Percentiles rank a stretch among this genome's conserved stretches.
Conservation (phyloP, 2,329 filamentous ascomycete genomes). For the Fusarium succisae region DNA sequence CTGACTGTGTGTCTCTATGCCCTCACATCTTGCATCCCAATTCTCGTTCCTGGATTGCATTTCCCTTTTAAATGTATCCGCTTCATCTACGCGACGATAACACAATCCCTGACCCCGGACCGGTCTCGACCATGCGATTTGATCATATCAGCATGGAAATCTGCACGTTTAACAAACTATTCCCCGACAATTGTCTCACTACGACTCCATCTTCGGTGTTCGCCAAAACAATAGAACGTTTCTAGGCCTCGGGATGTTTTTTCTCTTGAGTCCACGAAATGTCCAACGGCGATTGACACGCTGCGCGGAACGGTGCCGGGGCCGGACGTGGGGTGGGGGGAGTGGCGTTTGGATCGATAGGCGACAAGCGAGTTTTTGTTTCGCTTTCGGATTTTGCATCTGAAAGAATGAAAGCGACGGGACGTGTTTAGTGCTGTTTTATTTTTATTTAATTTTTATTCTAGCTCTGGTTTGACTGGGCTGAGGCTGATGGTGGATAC, state of each 20-base stretch:
- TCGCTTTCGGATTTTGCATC: constrained; percentile 17
- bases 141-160: background rate
- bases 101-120: background rate
- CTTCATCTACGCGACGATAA: background rate
- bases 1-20: background rate
- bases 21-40: constrained; percentile 1
- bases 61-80: background rate
- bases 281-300: background rate
- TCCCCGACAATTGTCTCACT: background rate
- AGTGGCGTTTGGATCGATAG: constrained; percentile 21
- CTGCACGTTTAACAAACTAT: background rate
- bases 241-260: constrained; percentile 6
- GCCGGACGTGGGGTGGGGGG: background rate
- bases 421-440: background rate
- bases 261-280: background rate
- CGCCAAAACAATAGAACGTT: constrained; percentile 16
- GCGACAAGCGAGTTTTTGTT: constrained; percentile 10
- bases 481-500: constrained; percentile 13
- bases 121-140: constrained; percentile 4
- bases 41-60: background rate
- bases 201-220: constrained; percentile 8
- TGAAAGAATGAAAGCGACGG: background rate
- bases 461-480: background rate
- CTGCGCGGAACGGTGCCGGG: constrained; percentile 15
- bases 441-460: background rate